These are phyloP conservation scores for Strobilomyces echinocephalus DNA, from an alignment of 768 basidiomycete species.

Conservation along the genomic window DNA sequence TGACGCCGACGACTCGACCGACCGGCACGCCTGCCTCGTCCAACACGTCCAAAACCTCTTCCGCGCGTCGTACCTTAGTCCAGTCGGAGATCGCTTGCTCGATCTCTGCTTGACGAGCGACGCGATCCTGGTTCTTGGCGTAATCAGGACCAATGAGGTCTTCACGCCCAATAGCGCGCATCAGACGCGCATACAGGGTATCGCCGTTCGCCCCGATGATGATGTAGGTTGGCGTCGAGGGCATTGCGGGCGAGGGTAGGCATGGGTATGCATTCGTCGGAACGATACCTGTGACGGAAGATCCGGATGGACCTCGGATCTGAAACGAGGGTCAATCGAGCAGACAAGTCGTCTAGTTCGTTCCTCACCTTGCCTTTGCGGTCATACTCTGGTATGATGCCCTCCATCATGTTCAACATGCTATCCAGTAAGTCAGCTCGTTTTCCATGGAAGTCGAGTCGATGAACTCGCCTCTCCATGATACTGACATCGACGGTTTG, in stretches of 20 bases:
- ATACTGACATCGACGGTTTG: constrained; percentile 74
- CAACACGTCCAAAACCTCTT: constrained; percentile 51
- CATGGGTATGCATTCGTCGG: constrained; percentile 74
- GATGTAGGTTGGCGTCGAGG: constrained; percentile 46
- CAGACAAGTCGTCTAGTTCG: not conserved
- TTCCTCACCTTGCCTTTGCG: constrained; percentile 56
- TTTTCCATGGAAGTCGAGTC: not conserved
- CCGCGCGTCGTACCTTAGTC: constrained; percentile 47
- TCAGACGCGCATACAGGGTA: constrained; percentile 62
- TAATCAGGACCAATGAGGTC: constrained; percentile 57
- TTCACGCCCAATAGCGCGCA: constrained; percentile 52
- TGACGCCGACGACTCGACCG: constrained; percentile 58
- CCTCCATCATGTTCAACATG: constrained; percentile 76
- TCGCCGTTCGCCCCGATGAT: constrained; percentile 74
- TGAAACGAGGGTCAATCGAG: constrained; percentile 17
- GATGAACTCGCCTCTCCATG: constrained; percentile 50
- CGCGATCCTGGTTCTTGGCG: constrained; percentile 40
- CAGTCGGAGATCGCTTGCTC: constrained; percentile 59
- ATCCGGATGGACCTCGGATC: constrained; percentile 70
- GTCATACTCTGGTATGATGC: constrained; percentile 71
- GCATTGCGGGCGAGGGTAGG: constrained; percentile 40
- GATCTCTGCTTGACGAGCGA: constrained; percentile 44
- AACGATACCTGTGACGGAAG: constrained; percentile 70
- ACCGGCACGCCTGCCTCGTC: constrained; percentile 55
- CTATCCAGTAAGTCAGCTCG: constrained; percentile 28